Base-by-base conservation (phyloP, 352 stramenopile species). In the Phytopythium sindhum region DNA sequence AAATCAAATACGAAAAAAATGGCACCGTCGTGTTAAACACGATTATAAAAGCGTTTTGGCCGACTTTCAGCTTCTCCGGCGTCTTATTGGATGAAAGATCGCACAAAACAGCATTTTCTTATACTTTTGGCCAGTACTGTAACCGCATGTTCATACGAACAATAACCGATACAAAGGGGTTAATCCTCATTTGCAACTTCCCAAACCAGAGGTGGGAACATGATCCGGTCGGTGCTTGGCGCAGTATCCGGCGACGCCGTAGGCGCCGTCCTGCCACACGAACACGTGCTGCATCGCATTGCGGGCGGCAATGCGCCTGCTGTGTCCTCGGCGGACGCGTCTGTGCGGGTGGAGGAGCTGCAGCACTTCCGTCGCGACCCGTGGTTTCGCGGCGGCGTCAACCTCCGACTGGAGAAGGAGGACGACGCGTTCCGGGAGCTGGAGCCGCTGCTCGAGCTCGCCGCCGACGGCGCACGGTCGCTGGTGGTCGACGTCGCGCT, bases 391-490 rank as follows among this genome's bases (percentile, higher is more conserved):
- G 62, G 67, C 21, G 80, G 78, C 44, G 62, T 63, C 8, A 94
- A 92, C 41, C 52, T 91, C 33, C 42, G 78, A 12, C 66, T 93
- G 35, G 69, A 85, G 37, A 86, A 82, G n/a, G 81, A 91, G 33
- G 80, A 90, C 70, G 79, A 91, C 64, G 77, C 82, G n/a, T 90
- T 89, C 56, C 73, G 81, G 41, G 86, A 94, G 58, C 59, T 92
- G 1, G 70, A 92, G 35, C 57, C 45, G 17, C 50, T 92, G 21
- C 37, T 64, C 2, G 17, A 53, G 37, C 23, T 64, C 2, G 59
- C 67, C 31, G 60, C 37, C 66, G 26, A 6, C 23, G 48, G 23
- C 24, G 31, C 24, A 7, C 70, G 64, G 24, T 37, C 66, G 12
- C 45, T 89, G 33, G 51, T 92, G 14, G 65, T 92, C 17, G 81